phyloP scores from a whole-genome alignment of 352 stramenopile genomes.

The Blastocystis sp. region DNA sequence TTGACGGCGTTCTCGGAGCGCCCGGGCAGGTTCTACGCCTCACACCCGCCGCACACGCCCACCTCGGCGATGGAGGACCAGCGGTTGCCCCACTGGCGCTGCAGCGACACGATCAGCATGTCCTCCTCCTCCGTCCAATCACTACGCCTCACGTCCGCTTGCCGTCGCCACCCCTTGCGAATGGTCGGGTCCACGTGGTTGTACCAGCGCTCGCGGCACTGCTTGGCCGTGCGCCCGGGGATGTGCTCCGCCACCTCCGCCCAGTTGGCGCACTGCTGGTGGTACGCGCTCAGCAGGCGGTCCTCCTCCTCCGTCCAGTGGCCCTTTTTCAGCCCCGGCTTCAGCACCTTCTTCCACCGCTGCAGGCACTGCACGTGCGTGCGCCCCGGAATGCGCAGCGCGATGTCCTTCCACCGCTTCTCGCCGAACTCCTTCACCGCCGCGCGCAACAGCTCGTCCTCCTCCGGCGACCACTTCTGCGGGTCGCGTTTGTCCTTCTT shows the following conservation, averaged over 20 bases:
- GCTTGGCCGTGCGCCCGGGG: conserved; percentile 81
- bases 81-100: conserved; percentile 81
- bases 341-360: conserved; percentile 85
- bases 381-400: conserved; percentile 79
- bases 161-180: conserved; percentile 80
- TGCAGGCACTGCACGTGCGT: conserved; percentile 87
- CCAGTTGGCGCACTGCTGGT: conserved; percentile 83
- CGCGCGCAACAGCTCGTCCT: conserved; percentile 81
- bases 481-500: conserved; percentile 65
- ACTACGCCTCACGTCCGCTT: conserved; percentile 76
- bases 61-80: conserved; percentile 85
- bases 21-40: conserved; percentile 75
- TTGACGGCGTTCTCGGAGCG: conserved; percentile 85
- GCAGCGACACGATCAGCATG: conserved; percentile 81
- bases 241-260: conserved; percentile 82
- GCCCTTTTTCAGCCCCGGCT: conserved; percentile 82
- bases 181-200: conserved; percentile 84
- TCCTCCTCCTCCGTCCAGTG: conserved; percentile 86
- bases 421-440: conserved; percentile 83
- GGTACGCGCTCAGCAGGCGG: conserved; percentile 79
- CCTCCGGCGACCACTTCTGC: conserved; percentile 80
- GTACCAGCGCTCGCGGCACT: conserved; percentile 84
- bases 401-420: conserved; percentile 87
- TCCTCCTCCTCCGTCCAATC: conserved; percentile 84
- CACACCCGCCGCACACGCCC: not conserved